These are phyloP conservation scores for Hapsidospora chrysogenum DNA, from an alignment of 495 filamentous ascomycete species.

Conservation along the genomic window DNA sequence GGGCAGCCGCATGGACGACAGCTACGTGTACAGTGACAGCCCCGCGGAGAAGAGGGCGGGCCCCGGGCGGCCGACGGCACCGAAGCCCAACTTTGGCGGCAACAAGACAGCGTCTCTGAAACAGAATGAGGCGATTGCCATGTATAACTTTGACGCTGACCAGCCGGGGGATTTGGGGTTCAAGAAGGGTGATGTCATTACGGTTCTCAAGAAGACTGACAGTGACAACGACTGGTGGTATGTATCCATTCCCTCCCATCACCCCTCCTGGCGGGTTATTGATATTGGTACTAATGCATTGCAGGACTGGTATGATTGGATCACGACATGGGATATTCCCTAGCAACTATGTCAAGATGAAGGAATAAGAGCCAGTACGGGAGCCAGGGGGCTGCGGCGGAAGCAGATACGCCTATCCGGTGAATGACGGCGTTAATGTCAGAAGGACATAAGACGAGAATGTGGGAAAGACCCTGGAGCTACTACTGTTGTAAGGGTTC, in stretches of 20 bases:
- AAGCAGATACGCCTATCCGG: too few relatives aligned
- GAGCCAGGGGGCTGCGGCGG: too few relatives aligned
- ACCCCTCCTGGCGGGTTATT: too few relatives aligned
- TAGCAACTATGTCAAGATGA: constrained; percentile 39
- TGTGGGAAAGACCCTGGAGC: too few relatives aligned
- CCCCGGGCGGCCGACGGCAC: constrained; percentile 59
- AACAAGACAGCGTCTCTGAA: constrained; percentile 47
- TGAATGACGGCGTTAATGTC: too few relatives aligned
- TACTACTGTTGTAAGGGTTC: too few relatives aligned
- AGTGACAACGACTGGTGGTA: constrained; percentile 84
- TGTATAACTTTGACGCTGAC: constrained; percentile 87
- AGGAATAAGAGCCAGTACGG: too few relatives aligned
- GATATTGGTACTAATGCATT: background rate
- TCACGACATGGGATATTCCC: constrained; percentile 37
- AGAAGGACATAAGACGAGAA: too few relatives aligned
- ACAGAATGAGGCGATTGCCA: constrained; percentile 71
- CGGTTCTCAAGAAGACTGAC: constrained; percentile 93
- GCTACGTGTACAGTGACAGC: constrained; percentile 43
- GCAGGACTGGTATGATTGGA: constrained; percentile 39
- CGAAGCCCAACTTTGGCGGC: constrained; percentile 61
- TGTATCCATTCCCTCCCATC: constrained; percentile 8
- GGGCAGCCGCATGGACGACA: constrained; percentile 12
- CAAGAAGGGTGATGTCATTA: constrained; percentile 95
- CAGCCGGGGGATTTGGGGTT: constrained; percentile 87
- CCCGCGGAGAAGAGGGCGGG: constrained; percentile 28